Base-by-base conservation (phyloP, 768 basidiomycete genomes). In the Psilocybe cubensis region DNA sequence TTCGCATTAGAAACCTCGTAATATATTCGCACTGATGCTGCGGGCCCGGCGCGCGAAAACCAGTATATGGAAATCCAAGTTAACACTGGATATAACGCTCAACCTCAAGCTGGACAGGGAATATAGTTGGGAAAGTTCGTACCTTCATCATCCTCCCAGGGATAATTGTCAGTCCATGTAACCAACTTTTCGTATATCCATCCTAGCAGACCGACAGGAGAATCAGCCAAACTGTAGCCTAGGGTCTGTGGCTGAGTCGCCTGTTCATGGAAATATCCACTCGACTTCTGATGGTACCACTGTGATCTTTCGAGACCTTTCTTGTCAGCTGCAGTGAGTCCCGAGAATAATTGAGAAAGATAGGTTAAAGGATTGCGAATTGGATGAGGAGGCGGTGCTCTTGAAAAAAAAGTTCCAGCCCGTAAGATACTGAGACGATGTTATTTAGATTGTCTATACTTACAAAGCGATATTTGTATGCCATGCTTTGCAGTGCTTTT, bases 101-200 rank as follows among this genome's bases (percentile, higher is more conserved):
- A 23, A n/a, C 8, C 35, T 18, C 14, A 3, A 6, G n/a, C 25
- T 8, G n/a, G 14, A 40, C 23, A 20, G 5, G 4, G 20, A 9
- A 2, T n/a, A 43, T 9, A 8, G 40, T 14, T 21, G 24, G 10
- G 17, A 6, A 24, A 27, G n/a, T 21, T 31, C 54, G 4, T n/a
- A 76, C 83, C 73, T 70, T 85, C 83, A 23, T 85, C 84, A 49
- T 85, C 83, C 17, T 76, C 72, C 84, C 84, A 87, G 0, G 76
- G 75, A 64, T 87, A 85, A 1, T 64, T 59, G 60, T 86, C 84
- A 0, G 77, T 77, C 78, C 79, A 82, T 21, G 65, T 63, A 21
- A 77, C 71, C 12, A 83, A 60, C 48, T 83, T 82, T 60, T 83
- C 82, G 52, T 82, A 83, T 17, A 84, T 80, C 82, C 81, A 83